Percentiles rank a stretch among this genome's conserved stretches.
phyloP scores from a whole-genome alignment of 23 red algal species.

The Agarophyton chilense region DNA sequence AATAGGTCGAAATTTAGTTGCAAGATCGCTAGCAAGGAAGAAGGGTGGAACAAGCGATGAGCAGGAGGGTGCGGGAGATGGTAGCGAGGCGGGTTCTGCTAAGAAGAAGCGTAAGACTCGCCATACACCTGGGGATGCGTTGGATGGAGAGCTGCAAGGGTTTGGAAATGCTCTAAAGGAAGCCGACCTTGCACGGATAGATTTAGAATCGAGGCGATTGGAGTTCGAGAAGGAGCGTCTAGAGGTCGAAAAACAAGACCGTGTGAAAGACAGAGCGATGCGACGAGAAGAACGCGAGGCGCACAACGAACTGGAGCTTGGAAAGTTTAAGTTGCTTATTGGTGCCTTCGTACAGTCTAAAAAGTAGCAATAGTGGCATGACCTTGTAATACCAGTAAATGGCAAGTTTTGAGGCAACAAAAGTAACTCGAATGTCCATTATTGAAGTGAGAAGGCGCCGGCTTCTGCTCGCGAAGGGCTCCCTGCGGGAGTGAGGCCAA shows the following conservation, averaged over 20 bases:
- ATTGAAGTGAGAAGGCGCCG: too few relatives aligned
- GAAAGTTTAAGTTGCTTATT: constrained; percentile 29
- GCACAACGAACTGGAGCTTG: background rate
- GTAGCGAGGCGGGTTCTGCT: too few relatives aligned
- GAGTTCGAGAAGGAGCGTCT: background rate
- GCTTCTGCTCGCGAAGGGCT: too few relatives aligned
- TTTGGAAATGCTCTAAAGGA: background rate
- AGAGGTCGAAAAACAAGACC: background rate
- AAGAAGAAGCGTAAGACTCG: too few relatives aligned
- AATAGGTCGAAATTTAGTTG: background rate
- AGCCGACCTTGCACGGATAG: constrained; percentile 1
- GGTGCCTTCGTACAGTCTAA: constrained; percentile 14
- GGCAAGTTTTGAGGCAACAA: too few relatives aligned
- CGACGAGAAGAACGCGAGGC: background rate
- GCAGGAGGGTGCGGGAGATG: too few relatives aligned
- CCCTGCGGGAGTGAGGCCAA: too few relatives aligned
- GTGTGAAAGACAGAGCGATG: background rate
- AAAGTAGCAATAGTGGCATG: background rate
- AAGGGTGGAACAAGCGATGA: background rate
- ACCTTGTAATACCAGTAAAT: too few relatives aligned
- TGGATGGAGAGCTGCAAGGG: background rate
- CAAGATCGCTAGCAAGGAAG: background rate
- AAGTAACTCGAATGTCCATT: background rate
- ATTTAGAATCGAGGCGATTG: background rate
- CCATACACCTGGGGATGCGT: too few relatives aligned